These are phyloP conservation scores for Saprolegnia parasitica DNA, from an alignment of 352 stramenopile species.

Conservation along the genomic window DNA sequence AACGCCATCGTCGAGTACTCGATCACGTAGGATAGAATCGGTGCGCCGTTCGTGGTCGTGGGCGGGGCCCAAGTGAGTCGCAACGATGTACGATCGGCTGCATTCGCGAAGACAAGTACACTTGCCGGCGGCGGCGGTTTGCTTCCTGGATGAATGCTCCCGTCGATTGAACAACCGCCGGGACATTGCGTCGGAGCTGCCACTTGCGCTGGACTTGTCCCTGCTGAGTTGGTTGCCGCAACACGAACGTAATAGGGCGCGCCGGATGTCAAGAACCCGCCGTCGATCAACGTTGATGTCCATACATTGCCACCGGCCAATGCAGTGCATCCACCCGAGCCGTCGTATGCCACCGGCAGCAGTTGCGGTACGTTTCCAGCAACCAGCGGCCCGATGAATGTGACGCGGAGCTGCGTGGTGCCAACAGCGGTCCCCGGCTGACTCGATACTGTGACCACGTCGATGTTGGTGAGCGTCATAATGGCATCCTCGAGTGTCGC, in stretches of 20 bases:
- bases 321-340: conserved; percentile 46
- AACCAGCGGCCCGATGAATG: conserved; percentile 77
- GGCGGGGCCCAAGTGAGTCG: conserved; percentile 83
- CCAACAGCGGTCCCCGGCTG: conserved; percentile 44
- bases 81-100: conserved; percentile 62
- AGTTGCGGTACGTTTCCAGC: conserved; percentile 42
- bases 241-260: conserved; percentile 88
- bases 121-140: conserved; percentile 61
- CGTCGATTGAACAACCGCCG: conserved; percentile 39
- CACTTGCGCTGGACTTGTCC: conserved; percentile 48
- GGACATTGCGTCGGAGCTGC: conserved; percentile 45
- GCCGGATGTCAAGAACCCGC: conserved; percentile 68
- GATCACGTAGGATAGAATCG: conserved; percentile 70
- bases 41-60: conserved; percentile 54
- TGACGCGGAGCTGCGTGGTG: conserved; percentile 72
- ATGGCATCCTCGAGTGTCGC: conserved; percentile 32
- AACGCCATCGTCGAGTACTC: conserved; percentile 77
- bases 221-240: conserved; percentile 82
- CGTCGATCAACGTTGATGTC: conserved; percentile 71
- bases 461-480: conserved; percentile 36
- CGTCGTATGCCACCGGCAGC: conserved; percentile 46
- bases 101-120: conserved; percentile 83
- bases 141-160: conserved; percentile 43
- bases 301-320: conserved; percentile 51
- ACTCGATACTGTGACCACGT: conserved; percentile 57